Evolutionary conservation across 176 grass and related monocot genomes (phyloP).

Genomic region (Triticum urartu): DNA sequence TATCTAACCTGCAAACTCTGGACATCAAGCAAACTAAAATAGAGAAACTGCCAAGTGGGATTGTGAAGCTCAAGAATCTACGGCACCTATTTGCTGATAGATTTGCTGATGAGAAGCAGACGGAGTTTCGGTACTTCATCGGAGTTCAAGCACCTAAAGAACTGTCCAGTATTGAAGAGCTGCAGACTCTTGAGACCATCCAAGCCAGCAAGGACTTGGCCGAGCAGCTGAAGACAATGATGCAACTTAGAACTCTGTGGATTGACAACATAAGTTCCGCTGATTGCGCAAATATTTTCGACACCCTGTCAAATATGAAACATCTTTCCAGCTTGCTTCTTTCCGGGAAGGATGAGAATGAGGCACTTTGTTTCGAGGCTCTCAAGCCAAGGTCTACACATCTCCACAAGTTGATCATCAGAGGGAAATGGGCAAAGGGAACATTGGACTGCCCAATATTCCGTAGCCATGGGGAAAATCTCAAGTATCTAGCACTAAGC

Average conservation of each 20-base stretch:
- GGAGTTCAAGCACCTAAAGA: conserved; percentile 1
- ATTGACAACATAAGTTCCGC: conserved; percentile 24
- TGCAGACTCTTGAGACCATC: conserved; percentile 23
- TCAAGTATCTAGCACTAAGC: conserved; percentile 37
- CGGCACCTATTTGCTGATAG: conserved; percentile 6
- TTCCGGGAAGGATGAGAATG: conserved; percentile 4
- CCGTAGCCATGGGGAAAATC: background rate
- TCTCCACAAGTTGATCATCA: conserved; percentile 24
- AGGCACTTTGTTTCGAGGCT: conserved; percentile 5
- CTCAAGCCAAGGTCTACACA: background rate
- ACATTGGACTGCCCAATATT: conserved; percentile 27
- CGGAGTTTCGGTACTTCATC: background rate
- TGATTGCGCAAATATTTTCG: conserved; percentile 23
- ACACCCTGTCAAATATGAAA: background rate
- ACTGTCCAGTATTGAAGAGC: background rate
- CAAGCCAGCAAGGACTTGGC: conserved; percentile 10
- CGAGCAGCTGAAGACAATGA: background rate
- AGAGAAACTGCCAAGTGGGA: background rate
- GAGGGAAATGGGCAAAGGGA: background rate
- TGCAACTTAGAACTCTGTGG: background rate
- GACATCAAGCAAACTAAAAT: conserved; percentile 27
- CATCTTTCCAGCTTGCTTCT: conserved; percentile 43
- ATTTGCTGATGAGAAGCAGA: conserved; percentile 7
- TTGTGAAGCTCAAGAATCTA: conserved; percentile 2
- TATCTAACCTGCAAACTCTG: conserved; percentile 3